Evolutionary conservation across 768 basidiomycete species (phyloP).

Genomic region (Mrakia gelida): DNA sequence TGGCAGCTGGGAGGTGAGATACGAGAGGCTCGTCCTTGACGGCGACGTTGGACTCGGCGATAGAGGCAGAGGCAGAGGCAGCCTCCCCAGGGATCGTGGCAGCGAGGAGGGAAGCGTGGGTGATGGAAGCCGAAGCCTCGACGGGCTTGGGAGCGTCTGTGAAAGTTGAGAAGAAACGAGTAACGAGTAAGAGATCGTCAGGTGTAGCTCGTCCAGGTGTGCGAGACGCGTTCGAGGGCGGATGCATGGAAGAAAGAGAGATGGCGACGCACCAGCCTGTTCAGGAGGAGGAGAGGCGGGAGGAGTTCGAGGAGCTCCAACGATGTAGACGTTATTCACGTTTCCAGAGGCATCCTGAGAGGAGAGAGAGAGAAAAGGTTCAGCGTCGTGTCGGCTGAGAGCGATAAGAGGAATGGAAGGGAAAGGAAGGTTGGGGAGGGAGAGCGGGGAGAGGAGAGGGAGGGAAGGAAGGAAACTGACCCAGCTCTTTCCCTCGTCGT

Average conservation of each 20-base stretch:
- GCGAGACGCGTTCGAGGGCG: not conserved
- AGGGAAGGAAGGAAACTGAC: not conserved
- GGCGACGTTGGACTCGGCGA: constrained; percentile 13
- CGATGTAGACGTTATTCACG: constrained; percentile 11
- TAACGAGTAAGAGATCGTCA: not conserved
- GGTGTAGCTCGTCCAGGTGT: not conserved
- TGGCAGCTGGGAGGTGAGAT: not conserved
- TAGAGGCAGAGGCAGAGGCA: too few species aligned
- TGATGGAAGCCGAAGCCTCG: not conserved
- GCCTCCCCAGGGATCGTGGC: constrained; percentile 1
- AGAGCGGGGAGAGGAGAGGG: not conserved
- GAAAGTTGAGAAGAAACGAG: not conserved
- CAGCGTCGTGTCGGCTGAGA: too few species aligned
- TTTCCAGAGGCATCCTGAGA: constrained; percentile 4
- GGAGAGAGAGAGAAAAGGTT: not conserved
- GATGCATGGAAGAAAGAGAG: not conserved
- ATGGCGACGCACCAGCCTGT: not conserved
- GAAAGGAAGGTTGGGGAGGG: not conserved
- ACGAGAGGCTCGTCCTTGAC: constrained; percentile 23
- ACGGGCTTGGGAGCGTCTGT: not conserved
- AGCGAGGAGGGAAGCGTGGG: constrained; percentile 1
- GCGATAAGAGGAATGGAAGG: too few species aligned
- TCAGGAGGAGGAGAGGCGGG: not conserved
- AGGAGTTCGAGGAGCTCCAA: constrained; percentile 6
- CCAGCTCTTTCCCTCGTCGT: constrained; percentile 15